Evolutionary conservation across 495 filamentous ascomycete species (phyloP), one percentile per base, ranked within the genome.

Genomic region (Penicillium dipodomyicola): DNA sequence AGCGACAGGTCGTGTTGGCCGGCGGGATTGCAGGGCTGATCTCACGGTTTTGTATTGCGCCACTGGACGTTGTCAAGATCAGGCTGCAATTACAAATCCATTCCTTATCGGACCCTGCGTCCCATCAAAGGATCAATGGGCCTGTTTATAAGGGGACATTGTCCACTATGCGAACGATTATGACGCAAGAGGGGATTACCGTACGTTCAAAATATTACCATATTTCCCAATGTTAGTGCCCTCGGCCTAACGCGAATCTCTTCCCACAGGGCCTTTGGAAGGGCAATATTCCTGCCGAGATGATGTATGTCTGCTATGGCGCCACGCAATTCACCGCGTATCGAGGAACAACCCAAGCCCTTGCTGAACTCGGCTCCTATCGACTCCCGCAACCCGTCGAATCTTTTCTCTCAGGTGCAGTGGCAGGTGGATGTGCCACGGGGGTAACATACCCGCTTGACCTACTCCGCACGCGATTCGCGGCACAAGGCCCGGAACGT

Each of bases 1-100:
- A 82, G 67, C 74, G 81, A 52, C 92, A 97, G 67, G 89, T 93
- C 57, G 81, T 92, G 46, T 71, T 86, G 56, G 93, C 94, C 41
- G 94, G 94, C 60, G 91, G 87, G 15, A 86, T 87, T 53, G 90
- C 95, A 48, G 94, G 94, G 14, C 81, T 98, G 54, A 82, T 97
- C 52, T 94, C 94, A 50, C 86, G 94, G 84, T 97, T 96, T 78
- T 85, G 91, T 64, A 86, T 95, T 70, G 92, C 92, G 49, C 92
- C 92, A 53, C 87, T 97, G 52, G 92, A 97, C 72, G 92, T 97
- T 57, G 84, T 96, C 74, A 97, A 97, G 78, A 96, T 96, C 74
- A 87, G 92, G n/a, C 85, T 96, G 45, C 92, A 96, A 67, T 82
- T 96, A 37, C 91, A 96, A 73, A 85, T 85, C 46, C 87, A 91